Conservation (phyloP, 2,329 filamentous ascomycete genomes). For the Botrytis cinerea region DNA sequence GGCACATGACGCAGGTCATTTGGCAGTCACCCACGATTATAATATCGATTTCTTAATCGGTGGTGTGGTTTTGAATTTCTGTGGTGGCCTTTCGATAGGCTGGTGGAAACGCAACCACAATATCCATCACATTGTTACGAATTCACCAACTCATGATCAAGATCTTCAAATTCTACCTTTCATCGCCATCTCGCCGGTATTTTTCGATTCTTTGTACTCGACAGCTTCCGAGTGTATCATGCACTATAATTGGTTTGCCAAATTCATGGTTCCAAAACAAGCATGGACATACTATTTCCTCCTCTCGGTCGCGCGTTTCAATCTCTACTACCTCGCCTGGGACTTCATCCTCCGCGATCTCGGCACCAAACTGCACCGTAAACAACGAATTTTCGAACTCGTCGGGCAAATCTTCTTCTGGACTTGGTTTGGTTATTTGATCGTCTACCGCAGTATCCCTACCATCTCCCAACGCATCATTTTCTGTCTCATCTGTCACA, state of each 20-base stretch:
- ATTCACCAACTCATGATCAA: conserved; percentile 91
- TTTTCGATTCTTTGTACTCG: conserved; percentile 71
- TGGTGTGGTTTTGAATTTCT: conserved; percentile 85
- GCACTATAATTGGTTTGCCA: conserved; percentile 73
- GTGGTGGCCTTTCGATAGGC: conserved; percentile 87
- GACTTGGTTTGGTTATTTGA: conserved; percentile 79
- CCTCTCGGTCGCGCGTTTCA: conserved; percentile 80
- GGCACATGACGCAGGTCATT: conserved; percentile 93
- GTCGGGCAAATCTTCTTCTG: conserved; percentile 78
- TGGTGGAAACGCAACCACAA: conserved; percentile 99
- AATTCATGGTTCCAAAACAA: conserved; percentile 72
- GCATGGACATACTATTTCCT: conserved; percentile 82
- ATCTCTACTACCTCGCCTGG: conserved; percentile 82
- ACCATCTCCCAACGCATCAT: conserved; percentile 67
- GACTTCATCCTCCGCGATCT: conserved; percentile 70
- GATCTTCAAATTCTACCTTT: conserved; percentile 92
- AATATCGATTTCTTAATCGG: conserved; percentile 80
- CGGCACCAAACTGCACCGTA: conserved; percentile 73
- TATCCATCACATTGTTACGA: conserved; percentile 95
- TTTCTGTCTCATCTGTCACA: conserved; percentile 79
- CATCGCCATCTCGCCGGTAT: conserved; percentile 82
- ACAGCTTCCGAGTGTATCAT: conserved; percentile 83
- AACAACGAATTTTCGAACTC: conserved; percentile 81
- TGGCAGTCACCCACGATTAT: conserved; percentile 94
- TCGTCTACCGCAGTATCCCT: conserved; percentile 73